Evolutionary conservation across 257 asterid species (phyloP), one percentile per base, ranked within the genome.

Genomic region (Gardenia jasminoides): DNA sequence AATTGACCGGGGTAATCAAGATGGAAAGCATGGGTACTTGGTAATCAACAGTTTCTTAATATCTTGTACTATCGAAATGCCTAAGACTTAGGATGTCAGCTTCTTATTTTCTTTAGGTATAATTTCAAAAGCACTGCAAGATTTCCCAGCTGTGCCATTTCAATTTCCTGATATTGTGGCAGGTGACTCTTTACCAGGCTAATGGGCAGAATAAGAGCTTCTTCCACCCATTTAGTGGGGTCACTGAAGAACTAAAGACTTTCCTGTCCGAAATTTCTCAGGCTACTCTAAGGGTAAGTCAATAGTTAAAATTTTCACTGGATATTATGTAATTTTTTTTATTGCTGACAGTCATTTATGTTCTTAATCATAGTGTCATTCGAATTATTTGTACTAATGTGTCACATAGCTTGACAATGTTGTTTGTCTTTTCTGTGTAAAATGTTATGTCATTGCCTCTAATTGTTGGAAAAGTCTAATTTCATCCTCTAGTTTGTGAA

Each of bases 1-100:
- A 88, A 83, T 94, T 78, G 99, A 91, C 81, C 90, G 97, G 24
- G 99, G 97, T 81, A 79, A 46, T 76, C 71, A 75, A 82, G 97
- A 90, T 80, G 98, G 99, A 79, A 88, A 89, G 81, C 97, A 90
- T 76, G 98, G 98, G 61, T 94, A 92, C 91, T 83, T 83, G 74
- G 99, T 94, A 88, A 78, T 44, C 52, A 17, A 47, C 12, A 36
- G 47, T 31, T 39, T 4, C 70, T 74, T 59, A 56, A n/a, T 7
- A 56, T 39, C 44, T 9, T 10, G 28, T 17, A 59, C 50, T 10
- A n/a, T 43, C 65, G 50, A 13, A 70, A 52, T 67, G 66, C 33
- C 48, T 39, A 12, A 10, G 19, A 48, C 59, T 47, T 2, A 20
- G 26, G 30, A 48, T 50, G 28, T 28, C 72, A 79, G 39, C 22